Percentiles rank a stretch among this genome's conserved stretches.
Evolutionary conservation across 2,329 filamentous ascomycete species (phyloP).

Genomic region (Colletotrichum destructivum): DNA sequence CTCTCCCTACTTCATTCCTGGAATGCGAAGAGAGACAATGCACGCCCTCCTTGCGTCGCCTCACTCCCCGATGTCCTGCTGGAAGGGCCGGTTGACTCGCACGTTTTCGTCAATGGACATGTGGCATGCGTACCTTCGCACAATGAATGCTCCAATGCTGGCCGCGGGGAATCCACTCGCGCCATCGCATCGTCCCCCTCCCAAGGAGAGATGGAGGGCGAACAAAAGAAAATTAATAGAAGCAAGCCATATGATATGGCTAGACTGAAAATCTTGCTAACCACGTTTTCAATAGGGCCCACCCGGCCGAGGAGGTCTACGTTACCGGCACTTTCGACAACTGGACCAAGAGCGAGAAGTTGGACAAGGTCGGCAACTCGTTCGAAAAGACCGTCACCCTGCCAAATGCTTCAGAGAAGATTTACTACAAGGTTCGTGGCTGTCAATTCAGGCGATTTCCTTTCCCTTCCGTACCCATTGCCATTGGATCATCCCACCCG

Average conservation of each 20-base stretch:
- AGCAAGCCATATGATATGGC: conserved; percentile 5
- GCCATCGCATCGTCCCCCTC: conserved; percentile 19
- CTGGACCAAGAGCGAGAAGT: conserved; percentile 89
- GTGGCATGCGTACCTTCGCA: conserved; percentile 31
- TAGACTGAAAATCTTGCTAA: conserved; percentile 32
- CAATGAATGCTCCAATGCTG: not conserved
- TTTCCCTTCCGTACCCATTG: conserved; percentile 24
- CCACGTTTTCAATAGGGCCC: conserved; percentile 74
- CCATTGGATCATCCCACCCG: conserved; percentile 22
- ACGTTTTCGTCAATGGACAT: conserved; percentile 22
- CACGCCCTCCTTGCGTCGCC: conserved; percentile 7
- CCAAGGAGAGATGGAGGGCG: not conserved
- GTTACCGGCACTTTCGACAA: conserved; percentile 97
- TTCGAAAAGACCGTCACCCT: conserved; percentile 89
- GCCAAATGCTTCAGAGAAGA: conserved; percentile 76
- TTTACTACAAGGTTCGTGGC: conserved; percentile 90
- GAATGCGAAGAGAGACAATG: conserved; percentile 25
- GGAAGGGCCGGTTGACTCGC: conserved; percentile 18
- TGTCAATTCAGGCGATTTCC: conserved; percentile 28
- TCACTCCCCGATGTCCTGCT: conserved; percentile 3
- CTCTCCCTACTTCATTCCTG: conserved; percentile 16
- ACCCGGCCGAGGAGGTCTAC: conserved; percentile 87
- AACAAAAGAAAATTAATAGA: not conserved
- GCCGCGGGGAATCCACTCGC: conserved; percentile 18
- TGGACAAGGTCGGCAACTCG: conserved; percentile 80